Evolutionary conservation across 352 stramenopile species (phyloP), one percentile per base, ranked within the genome.

Genomic region (Phytophthora idaei): DNA sequence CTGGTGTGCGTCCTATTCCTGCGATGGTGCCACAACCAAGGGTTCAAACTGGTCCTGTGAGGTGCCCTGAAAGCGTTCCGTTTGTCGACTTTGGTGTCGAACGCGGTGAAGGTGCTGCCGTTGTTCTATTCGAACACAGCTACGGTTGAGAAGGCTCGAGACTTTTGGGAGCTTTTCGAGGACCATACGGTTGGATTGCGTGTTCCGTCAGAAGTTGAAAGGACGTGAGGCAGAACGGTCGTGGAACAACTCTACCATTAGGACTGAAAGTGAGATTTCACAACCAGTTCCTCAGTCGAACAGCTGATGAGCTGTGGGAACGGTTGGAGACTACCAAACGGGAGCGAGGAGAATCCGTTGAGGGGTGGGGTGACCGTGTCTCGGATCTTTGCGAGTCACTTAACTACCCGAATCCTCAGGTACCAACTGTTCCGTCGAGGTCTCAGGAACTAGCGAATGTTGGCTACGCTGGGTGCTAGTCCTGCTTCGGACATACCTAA

Each of bases 311-410:
- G 14, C 39, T 45, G 4, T 45, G 39, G 39, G 39, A 45, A 21
- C 39, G 39, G 39, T 21, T 45, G 3, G 12, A 53, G 32, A n/a
- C 57, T n/a, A 65, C 46, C 2, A 64, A 56, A 8, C 55, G 47
- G 27, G 45, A 64, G 12, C 11, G 14, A 5, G 39, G 39, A 6
- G 39, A 45, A 5, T 45, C 39, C 12, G 14, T 45, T 9, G 39
- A 45, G 11, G 14, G 25, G 17, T 45, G 39, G 10, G 39, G 39
- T 8, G 39, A 21, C 39, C 39, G 39, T 25, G 39, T 25, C 3
- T 25, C 14, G 3, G 39, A 45, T 6, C 39, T 45, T 1, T 45
- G 39, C 6, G 39, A 45, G 39, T 45, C 14, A 4, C 6, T 45
- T 9, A 8, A 45, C 15, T 45, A 45, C 14, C 39, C 12, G 12